Evolutionary conservation across 139 green algal genomes (phyloP), one percentile per base, ranked within the genome.

Genomic region (Chlorella ohadii): DNA sequence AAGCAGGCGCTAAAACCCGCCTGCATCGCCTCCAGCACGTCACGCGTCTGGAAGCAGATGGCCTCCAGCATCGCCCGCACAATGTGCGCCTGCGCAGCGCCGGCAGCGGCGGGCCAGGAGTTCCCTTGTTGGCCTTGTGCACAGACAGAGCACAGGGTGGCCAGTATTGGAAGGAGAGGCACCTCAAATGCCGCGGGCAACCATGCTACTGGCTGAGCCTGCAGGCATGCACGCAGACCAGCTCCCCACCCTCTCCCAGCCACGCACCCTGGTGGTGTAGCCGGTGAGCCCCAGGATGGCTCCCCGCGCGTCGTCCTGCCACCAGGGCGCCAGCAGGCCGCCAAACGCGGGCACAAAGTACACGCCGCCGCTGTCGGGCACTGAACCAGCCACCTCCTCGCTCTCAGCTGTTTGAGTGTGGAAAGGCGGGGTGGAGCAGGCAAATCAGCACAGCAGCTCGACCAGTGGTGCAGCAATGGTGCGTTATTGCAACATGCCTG

Each of bases 341-440:
- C 97, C 96, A 85, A 99, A 99, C 0, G 97, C 97, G 1, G 97
- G 97, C 51, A 99, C 97, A 90, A 99, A 98, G 87, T 96, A 97
- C 47, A 99, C 95, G 20, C 95, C 97, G 28, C 87, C 95, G 22
- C 89, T 93, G 86, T 94, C 78, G 7, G 72, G 64, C 77, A 96
- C 92, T 36, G 57, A 86, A 27, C 13, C 68, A 6, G 94, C 92
- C 7, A 95, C 64, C 15, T 41, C 56, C 83, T 96, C 94, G 47
- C 73, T 86, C 51, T 93, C 89, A 1, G 92, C 92, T 12, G 94
- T 33, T n/a, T n/a, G n/a, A n/a, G n/a, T n/a, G n/a, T n/a, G n/a
- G n/a, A n/a, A n/a, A n/a, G n/a, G n/a, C n/a, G n/a, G n/a, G n/a
- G n/a, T n/a, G n/a, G n/a, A n/a, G n/a, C n/a, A n/a, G n/a, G n/a